These are phyloP conservation scores for Solanum okadae DNA, from an alignment of 257 asterid species.

Conservation along the genomic window DNA sequence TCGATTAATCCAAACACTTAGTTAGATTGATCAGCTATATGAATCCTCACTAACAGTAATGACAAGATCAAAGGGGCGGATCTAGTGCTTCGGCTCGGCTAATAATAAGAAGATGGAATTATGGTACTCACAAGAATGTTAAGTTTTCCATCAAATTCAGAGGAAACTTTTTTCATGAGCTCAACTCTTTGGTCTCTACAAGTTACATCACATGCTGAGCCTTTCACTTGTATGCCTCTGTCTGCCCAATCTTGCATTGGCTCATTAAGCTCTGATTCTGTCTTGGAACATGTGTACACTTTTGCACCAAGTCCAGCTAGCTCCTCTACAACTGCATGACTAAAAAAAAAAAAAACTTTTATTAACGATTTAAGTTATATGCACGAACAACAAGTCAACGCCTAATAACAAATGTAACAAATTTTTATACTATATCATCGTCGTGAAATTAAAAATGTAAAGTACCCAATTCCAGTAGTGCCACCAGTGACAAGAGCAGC, in stretches of 20 bases:
- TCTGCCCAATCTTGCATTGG: conserved; percentile 46
- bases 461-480: conserved; percentile 88
- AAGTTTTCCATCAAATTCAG: conserved; percentile 46
- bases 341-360: neutral
- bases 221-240: conserved; percentile 51
- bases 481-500: conserved; percentile 92
- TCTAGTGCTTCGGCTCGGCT: neutral
- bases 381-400: neutral
- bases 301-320: conserved; percentile 58
- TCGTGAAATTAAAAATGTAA: neutral
- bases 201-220: conserved; percentile 40
- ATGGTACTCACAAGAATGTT: conserved; percentile 39
- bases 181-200: conserved; percentile 29
- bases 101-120: neutral
- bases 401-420: neutral
- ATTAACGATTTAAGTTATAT: neutral
- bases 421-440: too few species aligned
- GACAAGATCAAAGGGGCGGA: neutral
- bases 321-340: conserved; percentile 62
- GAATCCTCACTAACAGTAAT: neutral
- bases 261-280: conserved; percentile 23
- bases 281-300: conserved; percentile 55
- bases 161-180: conserved; percentile 34
- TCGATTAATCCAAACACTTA: neutral
- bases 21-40: neutral